These are phyloP conservation scores for Choiromyces venosus DNA, from an alignment of 495 filamentous ascomycete genomes.

Conservation along the genomic window DNA sequence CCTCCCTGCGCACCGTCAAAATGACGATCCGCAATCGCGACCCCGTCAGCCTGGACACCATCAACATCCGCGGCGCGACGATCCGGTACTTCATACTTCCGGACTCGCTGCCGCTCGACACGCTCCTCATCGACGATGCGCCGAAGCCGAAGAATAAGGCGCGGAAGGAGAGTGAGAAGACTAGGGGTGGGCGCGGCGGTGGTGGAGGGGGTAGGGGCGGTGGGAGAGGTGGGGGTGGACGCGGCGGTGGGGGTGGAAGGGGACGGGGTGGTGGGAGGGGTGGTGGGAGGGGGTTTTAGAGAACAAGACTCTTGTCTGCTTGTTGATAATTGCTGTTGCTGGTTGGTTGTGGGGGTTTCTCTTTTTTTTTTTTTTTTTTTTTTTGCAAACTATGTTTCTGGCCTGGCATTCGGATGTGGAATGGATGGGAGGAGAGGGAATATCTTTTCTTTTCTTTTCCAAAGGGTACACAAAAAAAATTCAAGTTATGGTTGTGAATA, in stretches of 20 bases:
- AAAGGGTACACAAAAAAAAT: not conserved
- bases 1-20: constrained; percentile 83
- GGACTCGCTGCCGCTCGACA: constrained; percentile 88
- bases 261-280: constrained; percentile 24
- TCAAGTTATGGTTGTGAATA: not conserved
- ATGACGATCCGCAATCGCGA: constrained; percentile 86
- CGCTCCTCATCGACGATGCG: constrained; percentile 87
- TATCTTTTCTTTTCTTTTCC: not conserved
- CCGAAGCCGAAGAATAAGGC: constrained; percentile 99
- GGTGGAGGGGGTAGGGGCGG: constrained; percentile 55
- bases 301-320: too few species aligned
- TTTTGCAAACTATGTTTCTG: not conserved
- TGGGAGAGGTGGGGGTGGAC: constrained; percentile 58
- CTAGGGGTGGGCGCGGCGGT: constrained; percentile 58
- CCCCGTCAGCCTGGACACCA: constrained; percentile 80
- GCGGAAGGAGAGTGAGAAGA: constrained; percentile 74
- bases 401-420: too few species aligned
- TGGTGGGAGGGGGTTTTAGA: constrained; percentile 35
- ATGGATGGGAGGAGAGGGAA: not conserved
- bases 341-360: constrained; percentile 42
- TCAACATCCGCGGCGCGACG: constrained; percentile 89
- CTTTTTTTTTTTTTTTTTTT: not conserved
- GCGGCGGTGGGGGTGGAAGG: constrained; percentile 46
- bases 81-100: constrained; percentile 93
- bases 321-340: too few species aligned